Percentiles rank a stretch among this genome's conserved stretches.
These are phyloP conservation scores for Discostella stelligera DNA, from an alignment of 352 stramenopile species.

Conservation along the genomic window DNA sequence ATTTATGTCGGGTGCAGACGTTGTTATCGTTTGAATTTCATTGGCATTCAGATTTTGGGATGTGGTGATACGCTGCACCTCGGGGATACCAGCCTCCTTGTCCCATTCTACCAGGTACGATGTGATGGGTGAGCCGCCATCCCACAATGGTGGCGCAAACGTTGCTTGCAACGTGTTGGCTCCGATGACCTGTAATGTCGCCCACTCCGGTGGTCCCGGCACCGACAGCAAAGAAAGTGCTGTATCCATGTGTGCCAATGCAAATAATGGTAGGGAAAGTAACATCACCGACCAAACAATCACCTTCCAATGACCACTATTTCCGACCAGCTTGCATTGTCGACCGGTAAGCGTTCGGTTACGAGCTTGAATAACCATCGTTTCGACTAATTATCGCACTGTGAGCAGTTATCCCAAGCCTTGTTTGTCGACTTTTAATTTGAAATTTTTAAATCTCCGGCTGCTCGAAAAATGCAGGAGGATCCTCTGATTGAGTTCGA, in stretches of 20 bases:
- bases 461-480: no score
- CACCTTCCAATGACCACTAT: slow-evolving; percentile 4
- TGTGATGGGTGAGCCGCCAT: slow-evolving; percentile 84
- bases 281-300: slow-evolving; percentile 15
- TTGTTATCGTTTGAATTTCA: slow-evolving; percentile 91
- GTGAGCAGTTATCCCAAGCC: background rate
- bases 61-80: slow-evolving; percentile 87
- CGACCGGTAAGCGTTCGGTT: no score
- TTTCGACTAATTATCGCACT: background rate
- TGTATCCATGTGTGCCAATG: slow-evolving; percentile 7
- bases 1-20: slow-evolving; percentile 84
- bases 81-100: slow-evolving; percentile 85
- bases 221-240: slow-evolving; percentile 11
- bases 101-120: slow-evolving; percentile 86
- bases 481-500: no score
- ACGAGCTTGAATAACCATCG: background rate
- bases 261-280: slow-evolving; percentile 13
- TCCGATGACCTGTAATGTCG: slow-evolving; percentile 71
- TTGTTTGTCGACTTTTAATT: background rate
- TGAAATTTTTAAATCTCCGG: background rate
- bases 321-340: background rate
- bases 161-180: slow-evolving; percentile 81
- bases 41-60: slow-evolving; percentile 88
- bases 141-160: slow-evolving; percentile 82
- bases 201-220: slow-evolving; percentile 47